Conservation (phyloP, 768 basidiomycete genomes). For the Leccinellum luteum region DNA sequence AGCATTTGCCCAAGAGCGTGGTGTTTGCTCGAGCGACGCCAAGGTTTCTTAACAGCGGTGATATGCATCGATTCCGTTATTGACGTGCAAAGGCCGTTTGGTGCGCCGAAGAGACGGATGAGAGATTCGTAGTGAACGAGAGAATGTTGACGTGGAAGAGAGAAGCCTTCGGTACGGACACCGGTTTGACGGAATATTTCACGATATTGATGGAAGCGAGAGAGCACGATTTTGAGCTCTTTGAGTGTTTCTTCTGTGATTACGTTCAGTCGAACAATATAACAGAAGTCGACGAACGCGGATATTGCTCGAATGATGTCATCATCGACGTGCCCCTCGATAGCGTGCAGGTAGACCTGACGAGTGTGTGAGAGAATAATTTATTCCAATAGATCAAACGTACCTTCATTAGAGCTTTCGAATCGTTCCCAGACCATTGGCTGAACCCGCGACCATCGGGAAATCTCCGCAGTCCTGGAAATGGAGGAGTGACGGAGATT, state of each 20-base stretch:
- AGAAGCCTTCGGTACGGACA: conserved; percentile 7
- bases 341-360: background rate
- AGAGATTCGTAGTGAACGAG: conserved; percentile 29
- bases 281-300: background rate
- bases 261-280: background rate
- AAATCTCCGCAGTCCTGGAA: background rate
- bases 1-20: conserved; percentile 23
- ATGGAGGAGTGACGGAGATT: background rate
- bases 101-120: conserved; percentile 32
- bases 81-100: conserved; percentile 36
- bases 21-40: conserved; percentile 24
- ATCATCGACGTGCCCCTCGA: background rate
- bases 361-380: no score
- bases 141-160: conserved; percentile 34
- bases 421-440: background rate
- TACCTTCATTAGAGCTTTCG: conserved; percentile 2
- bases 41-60: conserved; percentile 36
- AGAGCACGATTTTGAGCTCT: background rate
- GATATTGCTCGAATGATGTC: background rate
- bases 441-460: background rate
- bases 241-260: background rate
- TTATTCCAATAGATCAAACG: background rate
- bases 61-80: conserved; percentile 39
- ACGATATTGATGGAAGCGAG: background rate
- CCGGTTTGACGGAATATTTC: background rate